Evolutionary conservation across 2,329 filamentous ascomycete species (phyloP), one percentile per base, ranked within the genome.

Genomic region (Penicillium italicum): DNA sequence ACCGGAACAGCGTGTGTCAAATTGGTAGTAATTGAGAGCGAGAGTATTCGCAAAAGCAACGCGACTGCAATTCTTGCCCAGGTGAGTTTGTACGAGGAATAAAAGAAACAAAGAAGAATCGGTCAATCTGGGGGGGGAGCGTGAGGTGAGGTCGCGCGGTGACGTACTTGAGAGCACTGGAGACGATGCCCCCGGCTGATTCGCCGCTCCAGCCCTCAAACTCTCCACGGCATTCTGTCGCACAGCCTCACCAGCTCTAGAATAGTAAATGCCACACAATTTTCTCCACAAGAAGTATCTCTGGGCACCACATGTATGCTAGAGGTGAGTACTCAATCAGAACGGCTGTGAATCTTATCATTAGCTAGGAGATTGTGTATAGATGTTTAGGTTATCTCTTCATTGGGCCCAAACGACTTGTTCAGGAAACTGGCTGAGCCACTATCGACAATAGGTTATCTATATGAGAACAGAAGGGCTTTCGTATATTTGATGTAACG

Each of bases 101-200:
- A 52, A 53, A 26, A 42, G 28, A 52, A 56, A 37, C 18, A 47
- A 31, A 55, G 55, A 53, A 49, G 31, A 50, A 48, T 59, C 33
- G 49, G 52, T 61, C 58, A 55, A 57, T 61, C 48, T 58, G 36
- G 45, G 51, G 45, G 51, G 51, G 45, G 45, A 56, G 57, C 18
- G 11, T 50, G 60, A 66, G 53, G 55, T 67, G 66, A 72, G 64
- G 66, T 71, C 67, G 68, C 65, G 64, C 61, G 58, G 67, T 70
- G 67, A 71, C 66, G 69, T 70, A 70, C 60, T 65, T 69, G 67
- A 67, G 61, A 59, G 46, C 42, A 57, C 54, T 52, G 49, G 62
- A 56, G 61, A 60, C 62, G 60, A 63, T 70, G 66, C 65, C 57
- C 56, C 53, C 50, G 55, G 51, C 56, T 60, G 60, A 61, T 63